phyloP scores from a whole-genome alignment of 2,329 filamentous ascomycete genomes.

The Paecilomyces sp. region DNA sequence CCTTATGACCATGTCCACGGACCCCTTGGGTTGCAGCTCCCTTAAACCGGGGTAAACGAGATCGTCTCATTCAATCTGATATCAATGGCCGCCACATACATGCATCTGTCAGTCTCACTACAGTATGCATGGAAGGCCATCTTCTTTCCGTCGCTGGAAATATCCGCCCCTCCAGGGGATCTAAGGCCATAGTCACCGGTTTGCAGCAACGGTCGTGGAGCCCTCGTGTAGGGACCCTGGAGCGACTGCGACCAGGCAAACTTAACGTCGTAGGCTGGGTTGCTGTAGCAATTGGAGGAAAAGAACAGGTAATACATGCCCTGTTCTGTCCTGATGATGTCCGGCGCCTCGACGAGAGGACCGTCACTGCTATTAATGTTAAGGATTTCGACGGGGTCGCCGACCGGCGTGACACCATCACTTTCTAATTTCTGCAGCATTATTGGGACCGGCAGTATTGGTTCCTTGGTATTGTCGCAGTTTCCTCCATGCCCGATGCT shows the following conservation, averaged over 20 bases:
- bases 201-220: slow-evolving; percentile 21
- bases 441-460: slow-evolving; percentile 23
- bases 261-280: slow-evolving; percentile 49
- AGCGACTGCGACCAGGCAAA: slow-evolving; percentile 45
- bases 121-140: slow-evolving; percentile 26
- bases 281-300: slow-evolving; percentile 52
- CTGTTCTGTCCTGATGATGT: slow-evolving; percentile 31
- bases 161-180: slow-evolving; percentile 19
- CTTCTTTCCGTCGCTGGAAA: slow-evolving; percentile 16
- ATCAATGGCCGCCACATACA: slow-evolving; percentile 18
- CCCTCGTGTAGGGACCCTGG: slow-evolving; percentile 28
- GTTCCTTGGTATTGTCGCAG: slow-evolving; percentile 35
- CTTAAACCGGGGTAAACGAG: neutral
- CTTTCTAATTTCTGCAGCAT: slow-evolving; percentile 29
- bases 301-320: slow-evolving; percentile 53
- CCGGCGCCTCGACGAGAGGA: slow-evolving; percentile 55
- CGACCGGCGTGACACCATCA: slow-evolving; percentile 47
- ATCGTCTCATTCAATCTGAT: slow-evolving; percentile 11
- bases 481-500: slow-evolving; percentile 38
- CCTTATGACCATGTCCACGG: neutral
- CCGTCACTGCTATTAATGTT: slow-evolving; percentile 56
- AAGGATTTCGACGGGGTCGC: slow-evolving; percentile 47
- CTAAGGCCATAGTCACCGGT: slow-evolving; percentile 20
- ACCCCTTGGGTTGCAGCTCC: neutral
- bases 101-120: slow-evolving; percentile 12